These are phyloP conservation scores for Cladosporium sp. DNA, from an alignment of 2,329 filamentous ascomycete genomes.

Conservation along the genomic window DNA sequence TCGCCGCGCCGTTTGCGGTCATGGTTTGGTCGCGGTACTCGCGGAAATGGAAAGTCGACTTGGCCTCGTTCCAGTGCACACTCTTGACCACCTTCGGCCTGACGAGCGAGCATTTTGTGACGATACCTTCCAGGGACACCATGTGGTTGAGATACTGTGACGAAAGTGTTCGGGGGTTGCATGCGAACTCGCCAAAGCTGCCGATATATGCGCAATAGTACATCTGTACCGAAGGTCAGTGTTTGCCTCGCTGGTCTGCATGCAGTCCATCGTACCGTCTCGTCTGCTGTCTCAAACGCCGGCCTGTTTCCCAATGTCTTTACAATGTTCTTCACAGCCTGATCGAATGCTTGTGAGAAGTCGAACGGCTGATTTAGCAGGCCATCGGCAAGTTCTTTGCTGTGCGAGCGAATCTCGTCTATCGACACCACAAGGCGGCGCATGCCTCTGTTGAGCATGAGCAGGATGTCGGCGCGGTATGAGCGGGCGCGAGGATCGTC, in stretches of 20 bases:
- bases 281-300: slow-evolving; percentile 67
- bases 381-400: slow-evolving; percentile 69
- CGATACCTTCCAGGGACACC: slow-evolving; percentile 95
- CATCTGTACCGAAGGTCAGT: slow-evolving; percentile 26
- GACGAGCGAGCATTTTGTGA: slow-evolving; percentile 91
- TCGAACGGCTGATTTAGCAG: slow-evolving; percentile 84
- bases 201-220: slow-evolving; percentile 98
- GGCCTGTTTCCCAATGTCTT: slow-evolving; percentile 70
- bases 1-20: slow-evolving; percentile 79
- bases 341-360: slow-evolving; percentile 79
- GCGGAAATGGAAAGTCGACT: slow-evolving; percentile 78
- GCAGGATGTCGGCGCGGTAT: slow-evolving; percentile 83
- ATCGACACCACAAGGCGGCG: slow-evolving; percentile 58
- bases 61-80: slow-evolving; percentile 88
- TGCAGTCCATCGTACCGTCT: slow-evolving; percentile 51
- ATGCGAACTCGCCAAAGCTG: slow-evolving; percentile 89
- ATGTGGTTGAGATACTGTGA: slow-evolving; percentile 90
- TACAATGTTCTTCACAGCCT: slow-evolving; percentile 82
- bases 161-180: slow-evolving; percentile 87
- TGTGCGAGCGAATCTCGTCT: slow-evolving; percentile 87
- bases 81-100: slow-evolving; percentile 97
- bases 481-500: slow-evolving; percentile 58
- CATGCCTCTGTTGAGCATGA: slow-evolving; percentile 59
- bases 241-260: background rate
- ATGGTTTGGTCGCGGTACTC: slow-evolving; percentile 97